These are phyloP conservation scores for Inosperma sp. DNA, from an alignment of 768 basidiomycete genomes.

Conservation along the genomic window DNA sequence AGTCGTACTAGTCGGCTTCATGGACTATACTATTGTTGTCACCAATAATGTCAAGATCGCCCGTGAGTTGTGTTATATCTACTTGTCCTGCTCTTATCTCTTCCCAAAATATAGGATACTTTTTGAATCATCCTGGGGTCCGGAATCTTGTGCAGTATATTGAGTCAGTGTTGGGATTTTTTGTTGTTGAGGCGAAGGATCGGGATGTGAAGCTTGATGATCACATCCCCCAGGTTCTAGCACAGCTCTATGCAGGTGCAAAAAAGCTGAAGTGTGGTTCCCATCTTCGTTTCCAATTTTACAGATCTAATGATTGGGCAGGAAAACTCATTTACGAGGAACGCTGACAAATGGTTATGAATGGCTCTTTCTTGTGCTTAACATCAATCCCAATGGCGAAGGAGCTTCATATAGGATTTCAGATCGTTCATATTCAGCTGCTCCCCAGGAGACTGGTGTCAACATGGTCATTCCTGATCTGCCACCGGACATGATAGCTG, in stretches of 20 bases:
- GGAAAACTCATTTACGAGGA: conserved; percentile 20
- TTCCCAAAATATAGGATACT: conserved; percentile 11
- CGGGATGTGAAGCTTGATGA: conserved; percentile 14
- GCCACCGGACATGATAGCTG: conserved; percentile 12
- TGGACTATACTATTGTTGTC: conserved; percentile 9
- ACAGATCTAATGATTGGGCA: conserved; percentile 10
- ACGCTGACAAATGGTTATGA: conserved; percentile 21
- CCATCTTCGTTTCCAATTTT: conserved; percentile 13
- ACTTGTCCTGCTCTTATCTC: conserved; percentile 12
- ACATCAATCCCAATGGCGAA: conserved; percentile 18
- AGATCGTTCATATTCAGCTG: conserved; percentile 15
- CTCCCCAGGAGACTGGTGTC: conserved; percentile 9
- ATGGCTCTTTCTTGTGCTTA: conserved; percentile 23
- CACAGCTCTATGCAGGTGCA: conserved; percentile 16
- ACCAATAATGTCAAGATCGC: conserved; percentile 7
- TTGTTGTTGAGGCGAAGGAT: conserved; percentile 22
- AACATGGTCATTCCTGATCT: conserved; percentile 8
- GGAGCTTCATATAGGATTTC: conserved; percentile 19
- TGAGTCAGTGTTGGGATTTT: conserved; percentile 16
- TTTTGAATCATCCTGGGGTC: conserved; percentile 13
- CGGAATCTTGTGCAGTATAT: conserved; percentile 12
- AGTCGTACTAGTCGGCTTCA: conserved; percentile 9
- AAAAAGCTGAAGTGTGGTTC: conserved; percentile 17
- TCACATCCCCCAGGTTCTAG: conserved; percentile 18
- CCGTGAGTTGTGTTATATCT: conserved; percentile 8